Evolutionary conservation across 495 filamentous ascomycete species (phyloP).

Genomic region (Xylaria telfairii): DNA sequence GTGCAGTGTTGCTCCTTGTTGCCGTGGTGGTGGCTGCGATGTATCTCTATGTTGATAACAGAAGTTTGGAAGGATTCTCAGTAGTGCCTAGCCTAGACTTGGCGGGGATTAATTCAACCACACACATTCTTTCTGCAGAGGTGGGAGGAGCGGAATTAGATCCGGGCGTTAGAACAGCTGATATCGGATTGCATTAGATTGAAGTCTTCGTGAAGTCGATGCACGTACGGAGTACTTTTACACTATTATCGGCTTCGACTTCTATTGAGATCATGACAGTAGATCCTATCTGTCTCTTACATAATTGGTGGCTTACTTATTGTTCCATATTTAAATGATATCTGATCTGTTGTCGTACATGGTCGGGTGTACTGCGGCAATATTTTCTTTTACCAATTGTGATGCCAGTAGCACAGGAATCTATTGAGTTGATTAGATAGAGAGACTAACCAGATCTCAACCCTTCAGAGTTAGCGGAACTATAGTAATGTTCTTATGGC

Average conservation of each 20-base stretch:
- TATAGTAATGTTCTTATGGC: background rate
- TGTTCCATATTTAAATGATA: background rate
- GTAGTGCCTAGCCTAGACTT: constrained; percentile 10
- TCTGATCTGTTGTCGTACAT: background rate
- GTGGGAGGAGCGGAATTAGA: background rate
- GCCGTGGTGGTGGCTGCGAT: constrained; percentile 28
- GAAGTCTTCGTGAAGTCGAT: background rate
- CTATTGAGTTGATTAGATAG: background rate
- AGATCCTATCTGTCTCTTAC: background rate
- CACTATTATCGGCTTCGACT: background rate
- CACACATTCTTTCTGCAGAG: background rate
- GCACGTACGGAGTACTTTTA: background rate
- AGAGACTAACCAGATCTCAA: background rate
- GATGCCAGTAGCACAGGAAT: background rate
- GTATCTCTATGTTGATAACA: constrained; percentile 17
- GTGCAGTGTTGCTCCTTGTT: constrained; percentile 32
- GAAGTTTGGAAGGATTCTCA: constrained; percentile 2
- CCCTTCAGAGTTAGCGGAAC: background rate
- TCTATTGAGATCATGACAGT: background rate
- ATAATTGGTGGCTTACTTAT: background rate
- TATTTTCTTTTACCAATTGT: background rate
- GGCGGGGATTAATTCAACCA: background rate
- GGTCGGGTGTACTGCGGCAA: background rate
- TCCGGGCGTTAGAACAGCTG: constrained; percentile 3
- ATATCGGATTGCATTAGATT: background rate